A percentile compares a stretch with the other conserved stretches of the same genome.
Evolutionary conservation across 139 green algal species (phyloP).

Genomic region (Chlamydomonas incerta): DNA sequence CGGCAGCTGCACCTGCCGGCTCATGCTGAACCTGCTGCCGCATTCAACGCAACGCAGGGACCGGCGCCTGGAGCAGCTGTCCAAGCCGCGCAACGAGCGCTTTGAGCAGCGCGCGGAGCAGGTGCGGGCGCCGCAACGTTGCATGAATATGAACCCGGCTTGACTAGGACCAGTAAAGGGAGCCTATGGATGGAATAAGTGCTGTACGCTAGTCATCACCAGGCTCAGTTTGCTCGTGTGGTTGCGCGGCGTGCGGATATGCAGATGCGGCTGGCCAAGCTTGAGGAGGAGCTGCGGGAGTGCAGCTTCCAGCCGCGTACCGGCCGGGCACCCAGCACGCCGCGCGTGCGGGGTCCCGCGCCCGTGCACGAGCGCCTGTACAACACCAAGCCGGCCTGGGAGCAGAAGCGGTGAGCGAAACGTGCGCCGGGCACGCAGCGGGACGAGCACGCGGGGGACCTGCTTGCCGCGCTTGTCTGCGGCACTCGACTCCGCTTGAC

Average conservation of each 20-base stretch:
- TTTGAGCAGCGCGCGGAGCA: constrained; percentile 15
- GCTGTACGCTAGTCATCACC: too few relatives aligned
- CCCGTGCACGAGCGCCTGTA: constrained; percentile 48
- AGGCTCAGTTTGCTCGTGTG: constrained; percentile 8
- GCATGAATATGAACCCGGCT: too few relatives aligned
- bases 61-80: constrained; percentile 19
- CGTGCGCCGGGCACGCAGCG: too few relatives aligned
- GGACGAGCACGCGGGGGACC: too few relatives aligned
- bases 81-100: constrained; percentile 12
- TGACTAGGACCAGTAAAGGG: too few relatives aligned
- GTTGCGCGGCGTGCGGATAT: not conserved
- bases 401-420: constrained; percentile 33
- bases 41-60: constrained; percentile 22
- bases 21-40: too few relatives aligned
- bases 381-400: constrained; percentile 31
- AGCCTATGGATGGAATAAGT: too few relatives aligned
- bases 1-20: too few relatives aligned
- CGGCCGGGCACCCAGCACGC: constrained; percentile 32
- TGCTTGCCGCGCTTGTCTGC: too few relatives aligned
- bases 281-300: constrained; percentile 50
- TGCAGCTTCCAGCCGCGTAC: constrained; percentile 60
- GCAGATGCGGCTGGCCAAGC: constrained; percentile 40
- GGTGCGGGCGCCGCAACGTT: not conserved
- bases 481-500: too few relatives aligned
- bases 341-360: not conserved